Evolutionary conservation across 1,284 basidiomycete genomes (phyloP).

Genomic region (Trametes hirsuta): DNA sequence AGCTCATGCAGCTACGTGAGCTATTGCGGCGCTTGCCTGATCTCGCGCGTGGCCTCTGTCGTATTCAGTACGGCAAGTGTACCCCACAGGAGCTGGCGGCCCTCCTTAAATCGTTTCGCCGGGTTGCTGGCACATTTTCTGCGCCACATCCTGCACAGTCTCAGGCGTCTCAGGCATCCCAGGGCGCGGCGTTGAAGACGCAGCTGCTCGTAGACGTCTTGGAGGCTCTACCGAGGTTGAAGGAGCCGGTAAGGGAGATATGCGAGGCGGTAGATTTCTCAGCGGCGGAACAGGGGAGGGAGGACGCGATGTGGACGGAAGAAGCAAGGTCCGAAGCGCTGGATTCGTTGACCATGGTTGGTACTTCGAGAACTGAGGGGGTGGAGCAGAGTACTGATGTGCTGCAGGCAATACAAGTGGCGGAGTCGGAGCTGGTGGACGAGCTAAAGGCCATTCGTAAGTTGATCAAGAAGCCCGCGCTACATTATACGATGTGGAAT

Average conservation of each 20-base stretch:
- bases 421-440: conserved; percentile 75
- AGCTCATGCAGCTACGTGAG: conserved; percentile 66
- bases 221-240: conserved; percentile 67
- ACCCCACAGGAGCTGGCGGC: conserved; percentile 84
- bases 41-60: conserved; percentile 84
- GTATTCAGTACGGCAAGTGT: conserved; percentile 92
- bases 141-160: conserved; percentile 26
- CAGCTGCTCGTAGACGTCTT: conserved; percentile 75
- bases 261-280: conserved; percentile 64
- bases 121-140: conserved; percentile 70
- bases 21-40: conserved; percentile 83
- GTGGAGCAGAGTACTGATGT: neutral
- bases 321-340: conserved; percentile 72
- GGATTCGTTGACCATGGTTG: conserved; percentile 50
- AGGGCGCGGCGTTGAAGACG: conserved; percentile 64
- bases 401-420: conserved; percentile 55
- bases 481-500: conserved; percentile 73
- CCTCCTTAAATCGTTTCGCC: conserved; percentile 78
- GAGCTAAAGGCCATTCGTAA: conserved; percentile 81
- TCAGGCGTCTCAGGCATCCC: conserved; percentile 21
- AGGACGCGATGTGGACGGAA: conserved; percentile 78
- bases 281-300: conserved; percentile 70
- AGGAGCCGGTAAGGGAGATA: conserved; percentile 57
- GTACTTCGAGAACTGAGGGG: neutral
- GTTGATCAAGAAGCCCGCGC: conserved; percentile 70